A percentile compares a stretch with the other conserved stretches of the same genome.
Evolutionary conservation across 164 flowering plant genomes (phyloP).

Genomic region (Tinospora cordifolia): DNA sequence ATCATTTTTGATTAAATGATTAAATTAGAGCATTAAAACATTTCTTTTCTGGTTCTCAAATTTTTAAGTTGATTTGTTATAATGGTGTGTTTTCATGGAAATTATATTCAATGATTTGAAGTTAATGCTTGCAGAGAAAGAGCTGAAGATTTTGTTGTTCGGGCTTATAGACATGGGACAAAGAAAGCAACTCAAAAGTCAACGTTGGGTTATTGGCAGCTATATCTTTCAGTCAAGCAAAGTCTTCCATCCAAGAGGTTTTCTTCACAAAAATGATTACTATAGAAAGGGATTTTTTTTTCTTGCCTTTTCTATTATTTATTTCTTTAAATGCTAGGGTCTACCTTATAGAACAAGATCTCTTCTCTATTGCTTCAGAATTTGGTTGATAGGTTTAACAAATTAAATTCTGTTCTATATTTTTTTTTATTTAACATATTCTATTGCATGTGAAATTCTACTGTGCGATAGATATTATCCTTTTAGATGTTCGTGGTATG

Average conservation of each 20-base stretch:
- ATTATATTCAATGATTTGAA: constrained; percentile 6
- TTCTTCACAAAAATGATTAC: background rate
- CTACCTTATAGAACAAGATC: background rate
- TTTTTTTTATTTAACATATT: no score
- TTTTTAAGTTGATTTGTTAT: background rate
- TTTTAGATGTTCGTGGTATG: no score
- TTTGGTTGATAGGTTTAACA: background rate
- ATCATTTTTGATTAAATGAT: constrained; percentile 1
- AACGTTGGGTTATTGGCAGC: constrained; percentile 70
- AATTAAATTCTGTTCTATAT: background rate
- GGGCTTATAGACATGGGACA: constrained; percentile 71
- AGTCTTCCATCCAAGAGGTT: constrained; percentile 67
- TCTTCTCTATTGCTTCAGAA: background rate
- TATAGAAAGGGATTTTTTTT: background rate
- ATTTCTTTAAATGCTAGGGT: background rate
- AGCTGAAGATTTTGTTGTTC: constrained; percentile 76
- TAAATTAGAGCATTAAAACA: background rate
- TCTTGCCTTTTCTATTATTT: background rate
- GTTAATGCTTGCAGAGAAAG: constrained; percentile 52
- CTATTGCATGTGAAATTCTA: no score
- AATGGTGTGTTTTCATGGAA: constrained; percentile 1
- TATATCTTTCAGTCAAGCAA: constrained; percentile 76
- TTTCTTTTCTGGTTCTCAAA: background rate
- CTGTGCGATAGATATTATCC: no score
- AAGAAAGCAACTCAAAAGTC: constrained; percentile 83